Evolutionary conservation across 164 flowering plant genomes (phyloP), one percentile per base, ranked within the genome.

Genomic region (Dillenia suffruticosa): DNA sequence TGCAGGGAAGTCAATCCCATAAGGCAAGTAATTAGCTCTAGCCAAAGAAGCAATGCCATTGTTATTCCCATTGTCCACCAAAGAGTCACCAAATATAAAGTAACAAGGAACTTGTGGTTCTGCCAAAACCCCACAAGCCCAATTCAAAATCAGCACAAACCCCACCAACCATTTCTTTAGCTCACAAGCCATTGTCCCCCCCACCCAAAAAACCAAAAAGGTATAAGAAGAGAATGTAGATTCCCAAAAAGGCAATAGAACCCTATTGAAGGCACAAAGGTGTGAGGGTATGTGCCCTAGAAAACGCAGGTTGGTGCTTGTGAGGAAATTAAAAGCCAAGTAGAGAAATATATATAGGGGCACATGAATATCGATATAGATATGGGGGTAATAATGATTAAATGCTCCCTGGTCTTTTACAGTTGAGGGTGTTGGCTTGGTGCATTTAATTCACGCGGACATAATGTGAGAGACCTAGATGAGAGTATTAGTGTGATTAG

Each of bases 11-110:
- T 89, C 96, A 24, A 85, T 87, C 24, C 96, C 96, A 62, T 89
- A 86, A 45, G 96, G 96, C 16, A 47, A 54, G 58, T 84, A 86
- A 66, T 89, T 70, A 26, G 89, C 89, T 54, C 77, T 79, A 9
- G 92, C 96, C 55, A 82, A 52, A 0, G 96, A 79, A 0, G 71
- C 46, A 5, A 86, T 77, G 16, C 50, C 64, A 60, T 89, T 89
- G 59, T 89, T 89, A 54, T 89, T 89, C 9, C 96, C 96, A 74
- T 85, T 87, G 47, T 89, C 96, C 14, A 86, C 88, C 66, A 86
- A 65, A 0, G 96, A 89, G 61, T 89, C 96, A 2, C 96, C 96
- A 63, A 89, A 89, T 12, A 89, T 81, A 74, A 87, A 89, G 77
- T 80, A 85, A 69, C 87, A 79, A 16, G 90, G 89, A 9, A 81